Conservation (phyloP, 352 stramenopile species). For the Phytophthora foliorum region DNA sequence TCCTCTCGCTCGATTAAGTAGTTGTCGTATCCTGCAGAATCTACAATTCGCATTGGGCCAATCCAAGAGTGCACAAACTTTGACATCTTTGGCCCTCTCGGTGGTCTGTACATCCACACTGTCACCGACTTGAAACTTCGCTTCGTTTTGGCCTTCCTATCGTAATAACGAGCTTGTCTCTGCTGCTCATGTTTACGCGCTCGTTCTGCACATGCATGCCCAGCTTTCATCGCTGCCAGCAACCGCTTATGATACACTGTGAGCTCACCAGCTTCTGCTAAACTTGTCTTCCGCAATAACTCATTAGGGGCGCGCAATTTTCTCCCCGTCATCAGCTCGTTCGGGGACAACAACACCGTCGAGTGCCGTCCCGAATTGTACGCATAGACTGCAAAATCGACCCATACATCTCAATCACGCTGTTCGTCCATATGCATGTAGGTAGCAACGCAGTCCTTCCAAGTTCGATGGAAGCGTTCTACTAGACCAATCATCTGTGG, state of each 20-base stretch:
- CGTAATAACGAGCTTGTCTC: not conserved
- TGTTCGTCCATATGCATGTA: conserved; percentile 7
- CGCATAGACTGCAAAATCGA: not conserved
- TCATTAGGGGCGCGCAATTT: not conserved
- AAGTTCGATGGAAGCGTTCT: not conserved
- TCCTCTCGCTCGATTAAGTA: not conserved
- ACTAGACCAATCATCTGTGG: conserved; percentile 2
- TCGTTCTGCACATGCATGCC: not conserved
- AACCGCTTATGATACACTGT: not conserved
- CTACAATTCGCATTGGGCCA: not conserved
- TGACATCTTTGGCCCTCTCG: not conserved
- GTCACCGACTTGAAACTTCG: not conserved
- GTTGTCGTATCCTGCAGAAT: conserved; percentile 2
- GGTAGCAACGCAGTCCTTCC: not conserved
- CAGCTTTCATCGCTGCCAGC: not conserved
- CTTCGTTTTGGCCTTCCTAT: not conserved
- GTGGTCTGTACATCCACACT: conserved; percentile 7
- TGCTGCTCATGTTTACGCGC: not conserved
- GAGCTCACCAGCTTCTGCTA: not conserved
- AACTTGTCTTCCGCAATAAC: not conserved
- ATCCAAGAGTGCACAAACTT: conserved; percentile 17
- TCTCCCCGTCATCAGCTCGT: conserved; percentile 10
- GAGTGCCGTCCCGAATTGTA: conserved; percentile 6
- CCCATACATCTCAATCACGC: not conserved
- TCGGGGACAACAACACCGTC: not conserved